A percentile compares a stretch with the other conserved stretches of the same genome.
These are phyloP conservation scores for Saccharomycopsis sp. DNA, from an alignment of 805 yeast species.

Conservation along the genomic window DNA sequence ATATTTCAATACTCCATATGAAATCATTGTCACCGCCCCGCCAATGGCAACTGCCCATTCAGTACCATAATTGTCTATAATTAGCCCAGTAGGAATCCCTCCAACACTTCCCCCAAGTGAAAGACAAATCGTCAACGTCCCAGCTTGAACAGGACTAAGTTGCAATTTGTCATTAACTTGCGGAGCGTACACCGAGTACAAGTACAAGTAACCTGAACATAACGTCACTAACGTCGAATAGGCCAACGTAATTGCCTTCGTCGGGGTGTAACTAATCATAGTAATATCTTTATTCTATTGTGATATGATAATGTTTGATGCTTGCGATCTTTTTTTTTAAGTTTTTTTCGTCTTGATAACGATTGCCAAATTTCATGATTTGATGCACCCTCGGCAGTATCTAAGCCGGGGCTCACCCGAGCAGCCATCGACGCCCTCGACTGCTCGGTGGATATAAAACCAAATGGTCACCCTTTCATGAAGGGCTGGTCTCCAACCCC, in stretches of 20 bases:
- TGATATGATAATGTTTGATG: slow-evolving; percentile 8
- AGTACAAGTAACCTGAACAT: slow-evolving; percentile 70
- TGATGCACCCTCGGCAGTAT: too few relatives aligned
- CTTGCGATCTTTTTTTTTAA: too few relatives aligned
- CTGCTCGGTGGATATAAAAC: too few relatives aligned
- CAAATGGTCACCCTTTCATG: too few relatives aligned
- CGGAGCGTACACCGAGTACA: slow-evolving; percentile 72
- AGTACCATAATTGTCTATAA: slow-evolving; percentile 59
- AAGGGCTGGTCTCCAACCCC: too few relatives aligned
- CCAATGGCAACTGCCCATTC: slow-evolving; percentile 47
- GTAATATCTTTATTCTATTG: background rate
- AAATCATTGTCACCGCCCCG: slow-evolving; percentile 43
- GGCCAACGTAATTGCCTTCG: slow-evolving; percentile 7
- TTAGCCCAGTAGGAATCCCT: slow-evolving; percentile 63
- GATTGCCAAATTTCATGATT: too few relatives aligned
- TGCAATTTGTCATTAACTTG: slow-evolving; percentile 53
- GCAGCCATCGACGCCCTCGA: too few relatives aligned
- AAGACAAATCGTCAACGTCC: slow-evolving; percentile 54
- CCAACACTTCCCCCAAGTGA: slow-evolving; percentile 62
- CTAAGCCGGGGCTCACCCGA: too few relatives aligned
- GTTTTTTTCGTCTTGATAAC: too few relatives aligned
- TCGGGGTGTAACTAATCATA: background rate
- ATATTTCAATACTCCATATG: slow-evolving; percentile 44
- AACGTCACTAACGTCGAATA: slow-evolving; percentile 40
- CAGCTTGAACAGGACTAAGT: slow-evolving; percentile 53